phyloP scores from a whole-genome alignment of 75 land plant genomes.

The Chamaecyparis obtusa region DNA sequence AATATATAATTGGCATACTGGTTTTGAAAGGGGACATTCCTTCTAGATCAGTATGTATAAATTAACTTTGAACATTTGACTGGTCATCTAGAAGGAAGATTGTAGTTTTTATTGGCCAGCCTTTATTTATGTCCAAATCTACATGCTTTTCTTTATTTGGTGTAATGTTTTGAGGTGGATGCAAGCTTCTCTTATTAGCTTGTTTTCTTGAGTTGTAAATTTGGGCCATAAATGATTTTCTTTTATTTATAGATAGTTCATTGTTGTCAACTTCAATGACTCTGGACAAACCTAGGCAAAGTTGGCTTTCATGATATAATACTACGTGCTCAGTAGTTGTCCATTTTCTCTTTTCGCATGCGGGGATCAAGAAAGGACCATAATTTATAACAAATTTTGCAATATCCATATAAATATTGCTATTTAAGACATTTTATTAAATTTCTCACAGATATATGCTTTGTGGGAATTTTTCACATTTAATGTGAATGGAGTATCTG shows the following conservation, averaged over 20 bases:
- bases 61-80: not conserved
- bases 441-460: slow-evolving; percentile 68
- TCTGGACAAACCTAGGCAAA: not conserved
- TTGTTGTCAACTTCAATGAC: not conserved
- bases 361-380: not conserved
- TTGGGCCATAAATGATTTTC: not conserved
- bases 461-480: slow-evolving; percentile 97
- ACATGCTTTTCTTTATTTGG: not conserved
- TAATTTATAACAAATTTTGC: not conserved
- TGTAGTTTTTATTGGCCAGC: not conserved
- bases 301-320: not conserved
- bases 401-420: not conserved
- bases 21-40: slow-evolving; percentile 84
- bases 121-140: not conserved
- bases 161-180: not conserved
- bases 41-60: slow-evolving; percentile 54
- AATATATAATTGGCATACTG: slow-evolving; percentile 60
- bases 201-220: not conserved
- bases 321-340: not conserved
- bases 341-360: not conserved
- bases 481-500: slow-evolving; percentile 79
- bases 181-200: not conserved
- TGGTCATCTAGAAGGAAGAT: not conserved
- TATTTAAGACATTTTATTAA: not conserved
- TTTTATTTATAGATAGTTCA: not conserved